Percentiles rank a stretch among this genome's conserved stretches.
Evolutionary conservation across 352 stramenopile genomes (phyloP).

Genomic region (Phytophthora sojae): DNA sequence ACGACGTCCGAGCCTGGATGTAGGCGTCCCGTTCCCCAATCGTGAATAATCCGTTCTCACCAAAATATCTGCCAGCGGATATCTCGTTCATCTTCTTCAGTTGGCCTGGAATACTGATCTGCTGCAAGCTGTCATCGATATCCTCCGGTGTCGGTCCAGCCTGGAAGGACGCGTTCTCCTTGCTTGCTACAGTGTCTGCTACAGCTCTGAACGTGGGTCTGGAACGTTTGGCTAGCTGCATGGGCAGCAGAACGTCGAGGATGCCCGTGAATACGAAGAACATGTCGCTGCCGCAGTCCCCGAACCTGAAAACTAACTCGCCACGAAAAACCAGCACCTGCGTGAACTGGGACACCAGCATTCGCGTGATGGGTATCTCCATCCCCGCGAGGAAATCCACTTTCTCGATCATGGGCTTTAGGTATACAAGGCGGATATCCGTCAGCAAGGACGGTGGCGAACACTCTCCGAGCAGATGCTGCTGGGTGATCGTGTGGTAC

Average conservation of each 20-base stretch:
- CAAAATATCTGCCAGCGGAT: not conserved
- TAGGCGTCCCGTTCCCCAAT: not conserved
- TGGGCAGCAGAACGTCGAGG: slow-evolving; percentile 47
- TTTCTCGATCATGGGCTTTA: slow-evolving; percentile 69
- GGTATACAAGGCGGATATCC: slow-evolving; percentile 65
- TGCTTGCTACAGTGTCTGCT: not conserved
- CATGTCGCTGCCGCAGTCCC: slow-evolving; percentile 54
- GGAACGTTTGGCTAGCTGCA: not conserved
- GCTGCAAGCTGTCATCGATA: not conserved
- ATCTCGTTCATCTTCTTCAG: slow-evolving; percentile 7
- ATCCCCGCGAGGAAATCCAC: slow-evolving; percentile 61
- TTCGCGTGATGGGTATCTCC: slow-evolving; percentile 57
- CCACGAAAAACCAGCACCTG: slow-evolving; percentile 55
- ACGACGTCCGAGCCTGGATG: slow-evolving; percentile 3
- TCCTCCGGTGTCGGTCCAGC: not conserved
- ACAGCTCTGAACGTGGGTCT: not conserved
- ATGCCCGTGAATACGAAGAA: slow-evolving; percentile 56
- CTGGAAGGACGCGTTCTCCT: not conserved
- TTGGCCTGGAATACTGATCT: not conserved
- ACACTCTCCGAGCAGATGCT: slow-evolving; percentile 58
- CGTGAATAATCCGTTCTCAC: not conserved
- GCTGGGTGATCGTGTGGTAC: slow-evolving; percentile 72
- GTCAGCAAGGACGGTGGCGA: slow-evolving; percentile 63
- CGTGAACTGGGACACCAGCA: slow-evolving; percentile 69
- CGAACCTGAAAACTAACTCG: slow-evolving; percentile 47